A percentile compares a stretch with the other conserved stretches of the same genome.
phyloP scores from a whole-genome alignment of 352 stramenopile species.

The Saprolegnia diclina region DNA sequence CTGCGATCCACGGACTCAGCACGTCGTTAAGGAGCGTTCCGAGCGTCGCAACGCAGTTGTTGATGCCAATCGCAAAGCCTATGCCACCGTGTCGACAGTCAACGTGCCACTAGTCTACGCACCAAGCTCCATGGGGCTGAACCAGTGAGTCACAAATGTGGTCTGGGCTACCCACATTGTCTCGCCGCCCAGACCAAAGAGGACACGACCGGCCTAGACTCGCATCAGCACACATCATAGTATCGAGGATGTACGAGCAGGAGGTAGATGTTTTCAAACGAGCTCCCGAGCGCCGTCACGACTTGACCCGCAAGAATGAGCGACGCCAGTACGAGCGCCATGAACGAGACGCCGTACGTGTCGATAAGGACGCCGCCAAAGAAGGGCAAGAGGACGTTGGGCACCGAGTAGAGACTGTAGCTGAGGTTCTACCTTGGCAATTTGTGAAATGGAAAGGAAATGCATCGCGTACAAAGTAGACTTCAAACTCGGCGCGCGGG shows the following conservation, averaged over 20 bases:
- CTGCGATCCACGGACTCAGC: slow-evolving; percentile 22
- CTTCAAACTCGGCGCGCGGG: slow-evolving; percentile 1
- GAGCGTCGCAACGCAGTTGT: slow-evolving; percentile 18
- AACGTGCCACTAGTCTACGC: not conserved
- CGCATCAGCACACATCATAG: not conserved
- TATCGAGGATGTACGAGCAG: slow-evolving; percentile 27
- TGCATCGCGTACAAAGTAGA: slow-evolving; percentile 29
- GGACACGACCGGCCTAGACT: slow-evolving; percentile 44
- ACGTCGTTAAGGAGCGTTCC: slow-evolving; percentile 17
- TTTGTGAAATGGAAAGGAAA: slow-evolving; percentile 27
- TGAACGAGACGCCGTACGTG: slow-evolving; percentile 35
- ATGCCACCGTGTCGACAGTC: not conserved
- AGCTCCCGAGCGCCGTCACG: slow-evolving; percentile 42
- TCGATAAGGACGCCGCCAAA: slow-evolving; percentile 61
- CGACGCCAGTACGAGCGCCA: slow-evolving; percentile 29
- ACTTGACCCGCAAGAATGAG: slow-evolving; percentile 36
- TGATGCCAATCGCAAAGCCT: slow-evolving; percentile 29
- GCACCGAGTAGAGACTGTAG: slow-evolving; percentile 62
- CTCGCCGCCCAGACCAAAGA: slow-evolving; percentile 67
- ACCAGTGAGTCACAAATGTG: slow-evolving; percentile 56
- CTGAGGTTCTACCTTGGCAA: slow-evolving; percentile 48
- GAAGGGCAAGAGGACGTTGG: slow-evolving; percentile 63
- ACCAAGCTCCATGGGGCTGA: slow-evolving; percentile 42
- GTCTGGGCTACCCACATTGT: slow-evolving; percentile 47
- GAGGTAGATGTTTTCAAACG: slow-evolving; percentile 14